Evolutionary conservation across 2,329 filamentous ascomycete species (phyloP).

Genomic region (Domatiomyces catenatus): DNA sequence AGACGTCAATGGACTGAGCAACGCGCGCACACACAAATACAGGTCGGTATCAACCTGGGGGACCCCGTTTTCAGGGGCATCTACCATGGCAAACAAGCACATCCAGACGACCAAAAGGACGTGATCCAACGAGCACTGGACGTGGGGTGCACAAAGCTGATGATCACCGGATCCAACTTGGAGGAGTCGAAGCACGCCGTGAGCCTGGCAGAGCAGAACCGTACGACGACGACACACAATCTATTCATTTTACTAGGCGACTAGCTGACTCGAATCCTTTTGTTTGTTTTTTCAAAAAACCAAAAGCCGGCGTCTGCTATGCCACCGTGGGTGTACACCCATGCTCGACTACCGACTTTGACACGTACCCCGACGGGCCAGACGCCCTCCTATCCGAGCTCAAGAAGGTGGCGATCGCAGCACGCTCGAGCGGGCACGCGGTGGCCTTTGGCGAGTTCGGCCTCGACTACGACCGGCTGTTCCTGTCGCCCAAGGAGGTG

Average conservation of each 20-base stretch:
- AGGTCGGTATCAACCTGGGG: conserved; percentile 89
- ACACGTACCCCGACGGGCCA: conserved; percentile 36
- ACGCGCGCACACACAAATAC: not conserved
- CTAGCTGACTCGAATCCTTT: conserved; percentile 7
- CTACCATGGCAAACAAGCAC: conserved; percentile 62
- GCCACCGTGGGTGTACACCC: conserved; percentile 89
- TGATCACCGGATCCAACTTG: conserved; percentile 84
- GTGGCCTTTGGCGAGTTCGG: conserved; percentile 87
- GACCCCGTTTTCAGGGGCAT: conserved; percentile 77
- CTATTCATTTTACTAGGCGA: too few relatives aligned
- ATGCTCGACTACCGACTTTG: conserved; percentile 70
- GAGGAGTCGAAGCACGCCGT: conserved; percentile 61
- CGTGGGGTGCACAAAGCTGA: conserved; percentile 73
- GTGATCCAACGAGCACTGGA: conserved; percentile 65
- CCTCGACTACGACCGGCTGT: conserved; percentile 85
- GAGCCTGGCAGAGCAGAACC: conserved; percentile 55
- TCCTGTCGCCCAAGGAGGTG: conserved; percentile 60
- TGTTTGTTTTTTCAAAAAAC: too few relatives aligned
- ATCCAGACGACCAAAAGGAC: conserved; percentile 30
- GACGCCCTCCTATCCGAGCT: conserved; percentile 40
- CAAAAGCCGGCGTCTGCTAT: conserved; percentile 61
- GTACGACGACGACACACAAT: conserved; percentile 34
- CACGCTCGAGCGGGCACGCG: conserved; percentile 44
- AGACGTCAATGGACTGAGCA: conserved; percentile 1
- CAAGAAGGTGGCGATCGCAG: conserved; percentile 45